These are phyloP conservation scores for Candida insectalens DNA, from an alignment of 805 yeast genomes.

Conservation along the genomic window DNA sequence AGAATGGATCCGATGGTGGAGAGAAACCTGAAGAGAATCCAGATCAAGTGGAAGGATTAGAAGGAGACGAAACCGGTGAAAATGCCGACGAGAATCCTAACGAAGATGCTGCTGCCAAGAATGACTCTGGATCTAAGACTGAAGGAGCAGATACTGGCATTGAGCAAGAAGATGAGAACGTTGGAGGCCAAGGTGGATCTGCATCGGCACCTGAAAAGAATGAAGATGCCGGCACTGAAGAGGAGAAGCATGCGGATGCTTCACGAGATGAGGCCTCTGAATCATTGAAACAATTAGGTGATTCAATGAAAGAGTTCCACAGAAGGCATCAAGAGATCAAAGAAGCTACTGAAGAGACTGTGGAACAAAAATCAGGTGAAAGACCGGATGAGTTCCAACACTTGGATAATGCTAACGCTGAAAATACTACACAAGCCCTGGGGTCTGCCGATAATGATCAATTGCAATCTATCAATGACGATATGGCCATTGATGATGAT, in stretches of 20 bases:
- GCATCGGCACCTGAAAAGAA: conserved; percentile 24
- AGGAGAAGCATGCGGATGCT: conserved; percentile 39
- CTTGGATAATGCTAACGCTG: conserved; percentile 69
- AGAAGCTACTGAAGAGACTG: conserved; percentile 44
- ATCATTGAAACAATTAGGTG: conserved; percentile 82
- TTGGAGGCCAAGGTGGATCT: conserved; percentile 57
- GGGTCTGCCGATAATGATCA: conserved; percentile 85
- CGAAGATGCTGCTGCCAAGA: conserved; percentile 26
- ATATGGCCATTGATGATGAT: conserved; percentile 74
- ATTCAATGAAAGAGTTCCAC: conserved; percentile 83
- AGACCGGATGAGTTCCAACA: conserved; percentile 84
- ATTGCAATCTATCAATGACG: conserved; percentile 65
- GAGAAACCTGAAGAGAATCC: conserved; percentile 20
- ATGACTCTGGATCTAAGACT: conserved; percentile 23
- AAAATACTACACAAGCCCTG: conserved; percentile 79
- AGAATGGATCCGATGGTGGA: conserved; percentile 23
- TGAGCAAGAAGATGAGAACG: conserved; percentile 40
- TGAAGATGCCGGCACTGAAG: conserved; percentile 28
- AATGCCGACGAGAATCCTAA: conserved; percentile 23
- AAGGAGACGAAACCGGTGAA: conserved; percentile 17
- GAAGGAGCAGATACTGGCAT: conserved; percentile 30
- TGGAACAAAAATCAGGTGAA: conserved; percentile 47
- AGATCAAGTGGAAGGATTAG: conserved; percentile 17
- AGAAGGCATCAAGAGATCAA: conserved; percentile 82
- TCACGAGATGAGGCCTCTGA: conserved; percentile 64